These are phyloP conservation scores for Aureobasidium zeae DNA, from an alignment of 2,329 filamentous ascomycete species.

Conservation along the genomic window DNA sequence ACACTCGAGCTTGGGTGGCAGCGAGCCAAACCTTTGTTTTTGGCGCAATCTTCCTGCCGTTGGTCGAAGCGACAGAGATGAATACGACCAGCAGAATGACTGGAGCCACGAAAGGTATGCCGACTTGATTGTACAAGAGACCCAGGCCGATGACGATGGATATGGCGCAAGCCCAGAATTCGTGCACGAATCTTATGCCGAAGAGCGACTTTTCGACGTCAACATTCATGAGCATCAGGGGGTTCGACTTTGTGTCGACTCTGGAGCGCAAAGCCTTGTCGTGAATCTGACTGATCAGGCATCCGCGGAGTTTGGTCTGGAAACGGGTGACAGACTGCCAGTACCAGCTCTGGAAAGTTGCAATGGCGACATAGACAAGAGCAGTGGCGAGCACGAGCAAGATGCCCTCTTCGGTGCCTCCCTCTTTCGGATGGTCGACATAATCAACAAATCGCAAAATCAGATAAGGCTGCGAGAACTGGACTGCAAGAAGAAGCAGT, in stretches of 20 bases:
- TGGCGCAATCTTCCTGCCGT: conserved; percentile 20
- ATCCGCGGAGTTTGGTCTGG: conserved; percentile 22
- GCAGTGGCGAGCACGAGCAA: conserved; percentile 24
- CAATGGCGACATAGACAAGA: conserved; percentile 21
- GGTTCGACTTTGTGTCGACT: conserved; percentile 18
- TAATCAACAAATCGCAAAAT: conserved; percentile 22
- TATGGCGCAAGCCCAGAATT: conserved; percentile 23
- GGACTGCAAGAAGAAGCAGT: conserved; percentile 20
- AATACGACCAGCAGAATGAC: conserved; percentile 19
- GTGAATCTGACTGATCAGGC: conserved; percentile 23
- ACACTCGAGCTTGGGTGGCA: conserved; percentile 22
- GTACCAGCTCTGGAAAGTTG: conserved; percentile 23
- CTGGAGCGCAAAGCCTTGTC: conserved; percentile 21
- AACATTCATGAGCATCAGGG: conserved; percentile 26
- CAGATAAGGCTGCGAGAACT: conserved; percentile 24
- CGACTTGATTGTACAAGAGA: conserved; percentile 24
- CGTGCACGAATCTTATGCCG: conserved; percentile 21
- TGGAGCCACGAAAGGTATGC: conserved; percentile 23
- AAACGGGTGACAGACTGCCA: conserved; percentile 22
- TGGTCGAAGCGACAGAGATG: conserved; percentile 15
- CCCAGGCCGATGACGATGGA: conserved; percentile 21
- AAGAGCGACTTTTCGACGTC: conserved; percentile 25
- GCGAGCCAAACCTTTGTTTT: conserved; percentile 21
- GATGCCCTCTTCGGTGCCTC: conserved; percentile 21
- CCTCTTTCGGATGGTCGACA: conserved; percentile 17